Percentiles rank a stretch among this genome's conserved stretches.
These are phyloP conservation scores for Nakaseomyces nivariensis DNA, from an alignment of 1,139 yeast genomes.

Conservation along the genomic window DNA sequence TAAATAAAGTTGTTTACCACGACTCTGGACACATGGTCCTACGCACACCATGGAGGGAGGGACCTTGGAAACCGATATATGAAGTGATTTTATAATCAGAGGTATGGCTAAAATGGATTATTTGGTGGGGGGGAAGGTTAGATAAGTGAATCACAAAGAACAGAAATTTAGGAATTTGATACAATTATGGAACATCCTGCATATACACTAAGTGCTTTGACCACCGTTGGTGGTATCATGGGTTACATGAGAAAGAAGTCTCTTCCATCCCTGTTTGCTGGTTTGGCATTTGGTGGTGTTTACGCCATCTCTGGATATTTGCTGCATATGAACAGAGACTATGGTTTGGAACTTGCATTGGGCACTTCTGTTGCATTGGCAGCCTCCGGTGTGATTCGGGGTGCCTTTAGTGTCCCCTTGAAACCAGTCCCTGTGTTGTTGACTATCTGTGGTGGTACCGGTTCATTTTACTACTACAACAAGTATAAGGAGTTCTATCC, in stretches of 20 bases:
- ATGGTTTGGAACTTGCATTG: conserved; percentile 74
- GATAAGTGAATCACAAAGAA: too few relatives aligned
- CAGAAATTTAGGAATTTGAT: neutral
- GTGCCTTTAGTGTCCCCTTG: conserved; percentile 45
- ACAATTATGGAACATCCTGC: conserved; percentile 61
- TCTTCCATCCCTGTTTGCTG: conserved; percentile 72
- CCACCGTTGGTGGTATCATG: conserved; percentile 63
- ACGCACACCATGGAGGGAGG: too few relatives aligned
- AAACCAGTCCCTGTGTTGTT: conserved; percentile 72
- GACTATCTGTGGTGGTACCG: conserved; percentile 52
- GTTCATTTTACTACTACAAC: conserved; percentile 59
- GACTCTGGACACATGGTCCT: neutral
- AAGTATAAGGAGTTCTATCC: conserved; percentile 63
- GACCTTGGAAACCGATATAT: too few relatives aligned
- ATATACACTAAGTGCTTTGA: conserved; percentile 61
- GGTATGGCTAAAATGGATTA: too few relatives aligned
- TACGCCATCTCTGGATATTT: conserved; percentile 76
- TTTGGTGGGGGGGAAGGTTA: too few relatives aligned
- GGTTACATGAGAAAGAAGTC: conserved; percentile 57
- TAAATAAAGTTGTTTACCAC: neutral
- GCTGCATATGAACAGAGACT: conserved; percentile 59
- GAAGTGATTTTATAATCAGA: too few relatives aligned
- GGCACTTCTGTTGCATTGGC: conserved; percentile 58
- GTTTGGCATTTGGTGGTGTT: conserved; percentile 54
- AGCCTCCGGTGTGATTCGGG: conserved; percentile 62